Base-by-base conservation (phyloP, 306 rosid genomes). In the Prosopis cineraria region DNA sequence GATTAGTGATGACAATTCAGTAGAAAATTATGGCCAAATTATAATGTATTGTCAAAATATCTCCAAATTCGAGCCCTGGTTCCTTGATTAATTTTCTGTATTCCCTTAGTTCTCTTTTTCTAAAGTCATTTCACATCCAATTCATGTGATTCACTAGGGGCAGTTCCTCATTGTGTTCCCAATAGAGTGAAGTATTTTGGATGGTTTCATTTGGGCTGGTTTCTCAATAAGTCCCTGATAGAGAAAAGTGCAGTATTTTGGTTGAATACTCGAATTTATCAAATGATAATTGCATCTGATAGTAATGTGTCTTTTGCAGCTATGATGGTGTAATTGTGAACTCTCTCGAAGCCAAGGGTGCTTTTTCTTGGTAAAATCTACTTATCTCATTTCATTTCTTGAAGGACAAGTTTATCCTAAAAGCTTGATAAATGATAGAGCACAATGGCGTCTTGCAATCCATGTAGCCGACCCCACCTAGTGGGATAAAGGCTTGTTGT, bases 331-430 rank as follows among this genome's bases (percentile, higher is more conserved):
- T 96, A 79, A 81, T 96, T 66, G 75, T 91, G 84, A 89, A 85
- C 88, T 93, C 98, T 74, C 81, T 93, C 45, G 90, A 88, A 80
- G 96, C 87, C 68, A 90, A 86, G 85, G 85, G 77, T 68, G 84
- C 89, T 75, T 93, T 93, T 90, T 90, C 99, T 58, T 93, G 99
- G 99, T 96, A 96, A 81, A 82, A 70, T 68, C 47, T 60, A 65
- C 36, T 53, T 78, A 73, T 45, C 53, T 81, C 48, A 66, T 53
- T 45, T 81, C 40, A 69, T 37, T 77, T 45, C n/a, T 62, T 65
- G 7, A n/a, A 31, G 40, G 73, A 66, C 50, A 48, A 19, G 69
- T 59, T 60, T 82, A n/a, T n/a, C n/a, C n/a, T n/a, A n/a, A n/a
- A n/a, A n/a, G n/a, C n/a, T n/a, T n/a, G n/a, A n/a, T n/a, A n/a